Evolutionary conservation across 2,329 filamentous ascomycete genomes (phyloP), one percentile per base, ranked within the genome.

Genomic region (Exophiala oligosperma): DNA sequence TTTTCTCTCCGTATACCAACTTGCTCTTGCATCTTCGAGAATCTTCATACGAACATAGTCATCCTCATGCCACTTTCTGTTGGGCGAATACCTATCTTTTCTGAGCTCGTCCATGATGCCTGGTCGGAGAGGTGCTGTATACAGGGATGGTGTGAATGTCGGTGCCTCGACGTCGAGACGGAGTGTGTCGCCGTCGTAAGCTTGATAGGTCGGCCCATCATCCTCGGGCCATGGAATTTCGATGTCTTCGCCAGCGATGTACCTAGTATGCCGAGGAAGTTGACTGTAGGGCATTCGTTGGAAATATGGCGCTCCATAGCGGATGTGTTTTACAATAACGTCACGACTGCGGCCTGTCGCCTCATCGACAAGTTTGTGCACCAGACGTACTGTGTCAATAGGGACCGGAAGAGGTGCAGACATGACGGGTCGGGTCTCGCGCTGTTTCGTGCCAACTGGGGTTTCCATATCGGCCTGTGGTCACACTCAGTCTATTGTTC

Each of bases 161-260:
- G 52, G 52, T 11, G 85, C 81, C 69, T 96, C 90, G 57, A 91
- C 89, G 55, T 87, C 82, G 71, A 88, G 84, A 64, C 90, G 88
- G 47, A 86, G 76, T 2, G 93, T 97, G 74, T 97, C 93, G 68
- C 69, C 74, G 2, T 79, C 73, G 64, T 85, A 73, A 65, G 88
- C 84, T 62, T 82, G 74, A 43, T 78, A 65, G 43, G 81, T 74
- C 38, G 78, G 78, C 1, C 76, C 72, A 28, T 80, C 72, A 44
- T 77, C 77, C 63, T 80, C 79, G 6, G 91, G 90, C 90, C 90
- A 95, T 29, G 90, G 90, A 62, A 96, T 90, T 57, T 83, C 77
- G 47, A 87, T 80, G 73, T 60, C 59, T 38, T 59, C 57, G 48
- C 89, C 89, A 1, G 88, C 83, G 21, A 95, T 86, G 55, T 89